Base-by-base conservation (phyloP, 352 stramenopile species). In the Globisporangium middletonii region DNA sequence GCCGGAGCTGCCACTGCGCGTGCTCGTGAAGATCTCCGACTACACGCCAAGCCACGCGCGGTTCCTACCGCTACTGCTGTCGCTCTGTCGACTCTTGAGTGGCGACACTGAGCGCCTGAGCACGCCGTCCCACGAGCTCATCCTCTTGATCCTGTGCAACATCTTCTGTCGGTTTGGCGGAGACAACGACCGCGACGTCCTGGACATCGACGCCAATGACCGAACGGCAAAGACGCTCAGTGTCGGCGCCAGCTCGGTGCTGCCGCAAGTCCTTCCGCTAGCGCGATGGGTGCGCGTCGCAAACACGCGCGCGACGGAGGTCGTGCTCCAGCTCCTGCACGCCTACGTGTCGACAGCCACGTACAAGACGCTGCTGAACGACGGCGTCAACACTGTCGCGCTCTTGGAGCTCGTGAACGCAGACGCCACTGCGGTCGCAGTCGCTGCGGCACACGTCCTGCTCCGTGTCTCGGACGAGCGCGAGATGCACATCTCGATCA, bases 61-160 rank as follows among this genome's bases (percentile, higher is more conserved):
- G 4, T 84, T 78, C 30, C 46, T 86, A 30, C 57, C 62, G 12
- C 45, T 87, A 28, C 46, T 89, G 4, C 16, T 57, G 23, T 54
- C 51, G 0, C 46, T 79, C 2, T 77, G 65, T 50, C 16, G 16
- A 0, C 51, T 79, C 4, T 33, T 79, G 4, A 1, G 44, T 13
- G 57, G 60, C 1, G 15, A 47, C 1, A 49, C 28, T 3, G 44
- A 55, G 18, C 8, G 27, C 4, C 58, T 73, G 23, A 44, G 50
- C 15, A 56, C 44, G 8, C 16, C 54, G 23, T 50, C 61, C 4
- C 61, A 70, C 23, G 59, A 73, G n/a, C 50, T 77, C 7, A 54
- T 89, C 5, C 63, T 91, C 0, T 69, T 59, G 2, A 79, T 89
- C 6, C 48, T 91, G 9, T 84, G 70, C 58, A 87, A 89, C n/a